phyloP scores from a whole-genome alignment of 2,329 filamentous ascomycete genomes.

The Alternaria arborescens region DNA sequence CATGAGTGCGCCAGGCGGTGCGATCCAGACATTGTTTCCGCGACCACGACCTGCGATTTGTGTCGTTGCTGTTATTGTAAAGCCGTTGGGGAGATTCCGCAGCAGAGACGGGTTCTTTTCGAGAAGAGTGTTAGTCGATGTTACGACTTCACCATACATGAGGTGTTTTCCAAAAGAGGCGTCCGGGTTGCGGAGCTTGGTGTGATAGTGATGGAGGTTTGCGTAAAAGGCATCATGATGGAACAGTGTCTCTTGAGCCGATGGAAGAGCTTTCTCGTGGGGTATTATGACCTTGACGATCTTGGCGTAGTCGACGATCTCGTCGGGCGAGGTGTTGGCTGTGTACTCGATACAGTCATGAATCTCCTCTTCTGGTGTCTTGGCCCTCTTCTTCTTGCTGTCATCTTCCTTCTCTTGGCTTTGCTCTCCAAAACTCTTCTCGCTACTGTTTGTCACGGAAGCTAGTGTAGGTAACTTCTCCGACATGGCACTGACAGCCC shows the following conservation, averaged over 20 bases:
- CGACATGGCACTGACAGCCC: slow-evolving; percentile 43
- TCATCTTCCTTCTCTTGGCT: slow-evolving; percentile 20
- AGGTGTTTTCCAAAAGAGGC: slow-evolving; percentile 77
- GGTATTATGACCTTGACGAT: slow-evolving; percentile 77
- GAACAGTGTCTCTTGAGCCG: slow-evolving; percentile 81
- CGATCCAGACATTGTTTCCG: slow-evolving; percentile 93
- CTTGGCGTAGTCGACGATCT: slow-evolving; percentile 76
- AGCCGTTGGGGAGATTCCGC: slow-evolving; percentile 79
- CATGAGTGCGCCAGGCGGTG: slow-evolving; percentile 83
- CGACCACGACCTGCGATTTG: slow-evolving; percentile 89
- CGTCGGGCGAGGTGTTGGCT: slow-evolving; percentile 55
- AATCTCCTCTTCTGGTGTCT: slow-evolving; percentile 42
- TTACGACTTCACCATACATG: slow-evolving; percentile 90
- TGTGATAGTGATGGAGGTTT: slow-evolving; percentile 73
- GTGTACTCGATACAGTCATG: slow-evolving; percentile 42
- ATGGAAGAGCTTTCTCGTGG: slow-evolving; percentile 73
- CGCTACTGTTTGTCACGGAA: slow-evolving; percentile 32
- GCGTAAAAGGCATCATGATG: slow-evolving; percentile 82
- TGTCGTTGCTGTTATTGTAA: slow-evolving; percentile 85
- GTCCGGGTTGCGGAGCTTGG: slow-evolving; percentile 63
- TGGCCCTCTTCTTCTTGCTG: slow-evolving; percentile 33
- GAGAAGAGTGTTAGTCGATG: slow-evolving; percentile 90
- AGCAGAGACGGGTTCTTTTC: slow-evolving; percentile 90
- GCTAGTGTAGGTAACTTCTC: slow-evolving; percentile 36
- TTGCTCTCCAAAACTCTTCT: not conserved